phyloP scores from a whole-genome alignment of 2,329 filamentous ascomycete genomes.

The Botrytis hyacinthi region DNA sequence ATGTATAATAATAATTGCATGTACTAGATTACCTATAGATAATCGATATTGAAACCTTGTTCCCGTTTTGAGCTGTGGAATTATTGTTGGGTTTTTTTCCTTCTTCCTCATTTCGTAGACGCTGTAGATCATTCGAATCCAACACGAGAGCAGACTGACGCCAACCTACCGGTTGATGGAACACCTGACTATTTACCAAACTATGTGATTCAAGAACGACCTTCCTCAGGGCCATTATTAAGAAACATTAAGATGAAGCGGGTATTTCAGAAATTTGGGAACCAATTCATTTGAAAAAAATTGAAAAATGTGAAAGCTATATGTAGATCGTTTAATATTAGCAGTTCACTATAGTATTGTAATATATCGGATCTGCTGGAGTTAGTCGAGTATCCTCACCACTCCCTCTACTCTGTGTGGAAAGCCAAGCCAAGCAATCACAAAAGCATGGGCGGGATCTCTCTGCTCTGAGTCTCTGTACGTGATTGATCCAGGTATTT shows the following conservation, averaged over 20 bases:
- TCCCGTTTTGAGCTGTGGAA: slow-evolving; percentile 2
- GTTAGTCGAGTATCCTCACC: not conserved
- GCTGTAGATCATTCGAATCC: slow-evolving; percentile 17
- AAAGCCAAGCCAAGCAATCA: not conserved
- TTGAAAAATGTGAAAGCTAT: slow-evolving; percentile 3
- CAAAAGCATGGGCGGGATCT: not conserved
- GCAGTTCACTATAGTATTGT: not conserved
- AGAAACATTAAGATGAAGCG: slow-evolving; percentile 11
- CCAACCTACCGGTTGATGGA: slow-evolving; percentile 2
- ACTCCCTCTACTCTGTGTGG: not conserved
- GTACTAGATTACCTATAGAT: not conserved
- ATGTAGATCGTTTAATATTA: slow-evolving; percentile 16
- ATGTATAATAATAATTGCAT: slow-evolving; percentile 13
- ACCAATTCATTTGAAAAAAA: slow-evolving; percentile 2
- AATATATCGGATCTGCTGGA: not conserved
- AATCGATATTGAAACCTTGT: slow-evolving; percentile 6
- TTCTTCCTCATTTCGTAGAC: slow-evolving; percentile 2
- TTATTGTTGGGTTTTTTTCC: not conserved
- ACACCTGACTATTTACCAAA: slow-evolving; percentile 7
- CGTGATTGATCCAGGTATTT: not conserved
- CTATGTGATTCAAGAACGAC: not conserved
- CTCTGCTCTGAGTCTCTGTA: not conserved
- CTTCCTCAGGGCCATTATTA: not conserved
- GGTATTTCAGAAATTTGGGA: not conserved
- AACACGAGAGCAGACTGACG: slow-evolving; percentile 11